phyloP scores from a whole-genome alignment of 225 moss, liverwort and hornwort species.

The Thuidium tamariscinum region DNA sequence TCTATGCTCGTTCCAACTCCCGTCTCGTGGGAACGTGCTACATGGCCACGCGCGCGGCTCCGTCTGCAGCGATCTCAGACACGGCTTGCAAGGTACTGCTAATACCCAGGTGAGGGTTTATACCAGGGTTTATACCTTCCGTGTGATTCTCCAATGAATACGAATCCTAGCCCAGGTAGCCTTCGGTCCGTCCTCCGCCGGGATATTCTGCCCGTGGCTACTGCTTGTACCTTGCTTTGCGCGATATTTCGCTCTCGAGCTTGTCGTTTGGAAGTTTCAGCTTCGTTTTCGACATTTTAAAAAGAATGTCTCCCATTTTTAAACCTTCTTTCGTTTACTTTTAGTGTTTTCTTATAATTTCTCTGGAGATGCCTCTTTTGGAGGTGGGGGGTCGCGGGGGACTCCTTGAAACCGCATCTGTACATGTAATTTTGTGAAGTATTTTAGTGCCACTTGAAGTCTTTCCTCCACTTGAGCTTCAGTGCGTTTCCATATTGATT shows the following conservation, averaged over 20 bases:
- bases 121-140: slow-evolving; percentile 8
- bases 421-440: background rate
- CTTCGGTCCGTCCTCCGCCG: background rate
- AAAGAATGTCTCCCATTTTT: background rate
- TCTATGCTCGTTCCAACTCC: background rate
- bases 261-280: background rate
- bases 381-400: background rate
- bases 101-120: background rate
- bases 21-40: background rate
- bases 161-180: background rate
- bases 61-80: background rate
- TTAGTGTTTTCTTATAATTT: fast-evolving
- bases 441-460: too few relatives aligned
- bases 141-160: background rate
- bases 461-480: too few relatives aligned
- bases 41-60: background rate
- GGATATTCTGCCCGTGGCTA: background rate
- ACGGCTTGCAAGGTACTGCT: background rate
- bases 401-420: background rate
- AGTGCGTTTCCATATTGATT: background rate
- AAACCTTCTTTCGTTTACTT: background rate
- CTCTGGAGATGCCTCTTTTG: background rate
- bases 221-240: background rate
- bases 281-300: background rate
- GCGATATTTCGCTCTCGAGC: background rate